Conservation (phyloP, 2,329 filamentous ascomycete species). For the Colletotrichum sp. region DNA sequence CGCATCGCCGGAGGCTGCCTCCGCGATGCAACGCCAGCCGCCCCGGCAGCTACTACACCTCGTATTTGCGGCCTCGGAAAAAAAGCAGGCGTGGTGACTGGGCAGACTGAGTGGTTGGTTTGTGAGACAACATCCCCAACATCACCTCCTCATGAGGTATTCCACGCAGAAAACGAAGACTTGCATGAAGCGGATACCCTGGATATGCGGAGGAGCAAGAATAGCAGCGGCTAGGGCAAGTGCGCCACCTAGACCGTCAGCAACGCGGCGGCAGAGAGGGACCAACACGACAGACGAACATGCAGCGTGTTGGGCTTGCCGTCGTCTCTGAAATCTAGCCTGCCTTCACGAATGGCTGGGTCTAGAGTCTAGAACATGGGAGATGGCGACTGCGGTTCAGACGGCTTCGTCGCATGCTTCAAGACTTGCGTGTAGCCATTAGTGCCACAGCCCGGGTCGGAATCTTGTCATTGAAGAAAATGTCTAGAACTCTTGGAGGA, state of each 20-base stretch:
- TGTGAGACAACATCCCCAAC: not conserved
- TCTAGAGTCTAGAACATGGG: not conserved
- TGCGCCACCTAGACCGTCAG: not conserved
- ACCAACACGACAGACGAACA: not conserved
- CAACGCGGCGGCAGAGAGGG: not conserved
- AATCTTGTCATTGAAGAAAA: not conserved
- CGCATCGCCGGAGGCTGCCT: not conserved
- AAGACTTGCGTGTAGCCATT: not conserved
- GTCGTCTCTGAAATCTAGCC: not conserved
- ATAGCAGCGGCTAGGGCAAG: not conserved
- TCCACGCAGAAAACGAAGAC: not conserved
- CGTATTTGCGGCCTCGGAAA: slow-evolving; percentile 3
- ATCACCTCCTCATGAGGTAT: not conserved
- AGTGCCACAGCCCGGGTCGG: not conserved
- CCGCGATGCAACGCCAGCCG: slow-evolving; percentile 15
- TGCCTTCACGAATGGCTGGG: not conserved
- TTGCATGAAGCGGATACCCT: not conserved
- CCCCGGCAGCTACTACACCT: slow-evolving; percentile 1
- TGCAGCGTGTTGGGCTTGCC: not conserved
- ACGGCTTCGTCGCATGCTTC: not conserved
- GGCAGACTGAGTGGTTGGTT: not conserved
- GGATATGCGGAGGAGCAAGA: not conserved
- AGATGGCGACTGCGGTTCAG: not conserved
- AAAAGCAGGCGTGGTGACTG: not conserved
- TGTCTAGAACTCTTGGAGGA: not conserved